Base-by-base conservation (phyloP, 129 eudicot genomes). In the Lactuca saligna region DNA sequence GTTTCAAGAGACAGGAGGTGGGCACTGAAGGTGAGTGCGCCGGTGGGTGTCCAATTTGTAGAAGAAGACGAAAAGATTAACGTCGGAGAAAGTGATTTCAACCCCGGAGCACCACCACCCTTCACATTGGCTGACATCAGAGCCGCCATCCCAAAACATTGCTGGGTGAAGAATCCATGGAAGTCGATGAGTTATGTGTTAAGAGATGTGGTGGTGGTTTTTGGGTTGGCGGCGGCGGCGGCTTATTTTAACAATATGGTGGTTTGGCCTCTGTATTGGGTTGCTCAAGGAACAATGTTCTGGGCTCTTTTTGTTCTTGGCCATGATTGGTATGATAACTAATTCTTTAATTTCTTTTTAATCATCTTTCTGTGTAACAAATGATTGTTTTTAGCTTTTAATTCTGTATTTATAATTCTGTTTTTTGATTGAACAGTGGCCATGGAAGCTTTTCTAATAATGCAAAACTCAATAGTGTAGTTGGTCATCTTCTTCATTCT, bases 271-370 rank as follows among this genome's bases (percentile, higher is more conserved):
- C 77, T 93, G 41, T 93, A 93, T 75, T 93, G 99, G 99, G 48
- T 85, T 73, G 97, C 95, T 79, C 99, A 93, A 73, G 85, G 97
- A 13, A 93, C 99, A 46, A 93, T 89, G 97, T 93, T 93, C 64
- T 93, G 99, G 99, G 99, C 99, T 62, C 73, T 93, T 34, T 93
- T 93, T 87, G 99, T 93, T 81, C 99, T 93, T 86, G 99, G 99
- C 29, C 99, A 93, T 85, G 99, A 93, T 71, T 93, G 99, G 99
- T 93, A 83, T 93, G 99, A 97, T 93, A 83, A 82, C 13, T 35
- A 3, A 15, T 29, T 38, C 33, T 70, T 65, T 31, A 5, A 32
- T 65, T 49, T 17, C 16, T 37, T 29, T 9, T 1, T 8, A 35
- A 66, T 31, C 17, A 0, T 4, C 16, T 51, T 65, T 75, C 50